phyloP scores from a whole-genome alignment of 2,329 filamentous ascomycete species.

The Penicillium sclerotiorum region DNA sequence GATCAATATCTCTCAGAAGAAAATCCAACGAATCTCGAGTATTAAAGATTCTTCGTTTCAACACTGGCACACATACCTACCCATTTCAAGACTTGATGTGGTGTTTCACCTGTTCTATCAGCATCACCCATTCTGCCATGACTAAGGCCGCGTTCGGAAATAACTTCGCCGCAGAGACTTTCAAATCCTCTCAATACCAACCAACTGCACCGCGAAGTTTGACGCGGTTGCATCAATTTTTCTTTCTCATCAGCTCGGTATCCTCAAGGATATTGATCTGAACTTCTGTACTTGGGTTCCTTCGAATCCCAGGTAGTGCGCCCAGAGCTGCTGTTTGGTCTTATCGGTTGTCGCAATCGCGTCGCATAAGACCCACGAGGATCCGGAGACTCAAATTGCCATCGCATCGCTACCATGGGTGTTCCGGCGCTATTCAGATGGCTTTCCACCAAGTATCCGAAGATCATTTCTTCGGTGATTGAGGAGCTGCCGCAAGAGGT shows the following conservation, averaged over 20 bases:
- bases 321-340: background rate
- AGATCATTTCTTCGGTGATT: slow-evolving; percentile 89
- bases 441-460: slow-evolving; percentile 95
- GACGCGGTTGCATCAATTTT: slow-evolving; percentile 15
- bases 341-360: slow-evolving; percentile 17
- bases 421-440: slow-evolving; percentile 94
- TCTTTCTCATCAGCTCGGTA: background rate
- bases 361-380: slow-evolving; percentile 4
- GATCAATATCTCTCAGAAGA: background rate
- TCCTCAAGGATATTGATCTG: background rate
- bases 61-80: no score
- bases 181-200: slow-evolving; percentile 6
- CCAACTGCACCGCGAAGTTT: slow-evolving; percentile 19
- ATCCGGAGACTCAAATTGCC: slow-evolving; percentile 7
- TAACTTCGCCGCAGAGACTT: slow-evolving; percentile 26
- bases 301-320: background rate
- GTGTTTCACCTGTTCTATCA: no score
- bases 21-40: no score
- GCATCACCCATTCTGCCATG: background rate
- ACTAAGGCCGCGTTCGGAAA: slow-evolving; percentile 12
- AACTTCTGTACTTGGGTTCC: background rate
- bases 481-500: slow-evolving; percentile 82
- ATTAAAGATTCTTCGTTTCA: no score
- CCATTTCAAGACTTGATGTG: no score
- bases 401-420: slow-evolving; percentile 65